Percentiles rank a stretch among this genome's conserved stretches.
phyloP scores from a whole-genome alignment of 768 basidiomycete species.

The Arthromyces matolae region DNA sequence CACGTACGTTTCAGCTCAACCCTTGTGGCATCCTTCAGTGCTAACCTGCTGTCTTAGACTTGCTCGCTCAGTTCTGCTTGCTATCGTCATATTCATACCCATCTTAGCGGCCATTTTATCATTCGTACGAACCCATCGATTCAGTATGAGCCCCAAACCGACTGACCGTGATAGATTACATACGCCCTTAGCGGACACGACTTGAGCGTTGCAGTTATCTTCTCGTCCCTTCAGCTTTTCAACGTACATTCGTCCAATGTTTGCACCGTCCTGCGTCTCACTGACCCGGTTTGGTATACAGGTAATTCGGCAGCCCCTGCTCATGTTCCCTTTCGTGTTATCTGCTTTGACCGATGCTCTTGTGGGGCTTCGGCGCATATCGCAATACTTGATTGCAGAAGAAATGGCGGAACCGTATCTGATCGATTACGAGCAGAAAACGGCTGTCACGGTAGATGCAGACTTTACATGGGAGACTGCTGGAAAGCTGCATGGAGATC shows the following conservation, averaged over 20 bases:
- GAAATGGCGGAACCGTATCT: constrained; percentile 45
- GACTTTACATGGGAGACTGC: constrained; percentile 49
- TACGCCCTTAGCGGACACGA: constrained; percentile 54
- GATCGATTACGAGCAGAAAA: constrained; percentile 34
- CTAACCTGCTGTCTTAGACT: constrained; percentile 18
- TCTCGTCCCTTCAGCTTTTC: constrained; percentile 55
- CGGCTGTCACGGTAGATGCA: constrained; percentile 44
- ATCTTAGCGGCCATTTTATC: constrained; percentile 46
- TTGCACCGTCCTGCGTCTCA: constrained; percentile 15
- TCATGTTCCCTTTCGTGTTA: constrained; percentile 51
- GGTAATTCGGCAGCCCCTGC: constrained; percentile 56
- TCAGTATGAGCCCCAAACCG: not conserved
- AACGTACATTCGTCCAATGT: constrained; percentile 33
- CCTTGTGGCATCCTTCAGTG: not conserved
- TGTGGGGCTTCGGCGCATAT: constrained; percentile 46
- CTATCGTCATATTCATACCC: constrained; percentile 47
- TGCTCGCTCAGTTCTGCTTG: constrained; percentile 36
- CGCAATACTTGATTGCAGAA: constrained; percentile 48
- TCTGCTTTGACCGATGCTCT: constrained; percentile 43
- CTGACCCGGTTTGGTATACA: constrained; percentile 14
- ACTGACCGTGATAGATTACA: constrained; percentile 43
- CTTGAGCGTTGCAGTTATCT: constrained; percentile 51
- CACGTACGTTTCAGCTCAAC: constrained; percentile 26
- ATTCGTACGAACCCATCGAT: constrained; percentile 37
- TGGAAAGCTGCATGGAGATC: constrained; percentile 16